phyloP scores from a whole-genome alignment of 2,329 filamentous ascomycete species.

The Acephala macrosclerotiorum region DNA sequence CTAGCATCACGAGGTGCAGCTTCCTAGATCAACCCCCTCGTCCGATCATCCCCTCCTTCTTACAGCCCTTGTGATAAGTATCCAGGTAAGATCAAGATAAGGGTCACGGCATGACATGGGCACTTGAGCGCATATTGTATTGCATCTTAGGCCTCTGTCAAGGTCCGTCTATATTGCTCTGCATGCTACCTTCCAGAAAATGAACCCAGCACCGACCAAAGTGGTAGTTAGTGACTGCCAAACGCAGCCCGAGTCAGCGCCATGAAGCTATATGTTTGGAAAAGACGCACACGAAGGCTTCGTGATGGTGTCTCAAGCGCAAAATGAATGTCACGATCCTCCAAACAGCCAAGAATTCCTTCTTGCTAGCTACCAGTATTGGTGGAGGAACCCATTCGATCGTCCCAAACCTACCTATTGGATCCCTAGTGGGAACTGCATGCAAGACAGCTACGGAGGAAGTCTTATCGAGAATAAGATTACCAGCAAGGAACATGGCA shows the following conservation, averaged over 20 bases:
- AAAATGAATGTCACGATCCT: slow-evolving; percentile 2
- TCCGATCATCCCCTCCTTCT: slow-evolving; percentile 10
- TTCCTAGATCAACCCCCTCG: slow-evolving; percentile 9
- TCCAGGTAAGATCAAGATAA: slow-evolving; percentile 4
- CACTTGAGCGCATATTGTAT: slow-evolving; percentile 5
- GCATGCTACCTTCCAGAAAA: slow-evolving; percentile 7
- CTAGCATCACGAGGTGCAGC: slow-evolving; percentile 1
- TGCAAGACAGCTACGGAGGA: slow-evolving; percentile 1
- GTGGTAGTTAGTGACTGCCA: background rate
- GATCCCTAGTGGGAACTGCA: background rate
- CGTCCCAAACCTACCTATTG: slow-evolving; percentile 3
- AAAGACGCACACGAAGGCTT: background rate
- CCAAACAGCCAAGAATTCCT: background rate
- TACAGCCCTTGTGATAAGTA: slow-evolving; percentile 1
- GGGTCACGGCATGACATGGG: slow-evolving; percentile 4
- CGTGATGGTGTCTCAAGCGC: slow-evolving; percentile 1
- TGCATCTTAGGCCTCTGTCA: background rate
- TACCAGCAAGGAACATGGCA: slow-evolving; percentile 6
- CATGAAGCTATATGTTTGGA: background rate
- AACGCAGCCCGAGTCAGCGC: background rate
- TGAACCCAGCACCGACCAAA: background rate
- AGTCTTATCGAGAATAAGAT: slow-evolving; percentile 6
- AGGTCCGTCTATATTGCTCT: background rate
- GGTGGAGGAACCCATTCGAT: background rate
- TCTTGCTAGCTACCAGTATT: background rate